Conservation (phyloP, 768 basidiomycete species). For the Trametes maxima region DNA sequence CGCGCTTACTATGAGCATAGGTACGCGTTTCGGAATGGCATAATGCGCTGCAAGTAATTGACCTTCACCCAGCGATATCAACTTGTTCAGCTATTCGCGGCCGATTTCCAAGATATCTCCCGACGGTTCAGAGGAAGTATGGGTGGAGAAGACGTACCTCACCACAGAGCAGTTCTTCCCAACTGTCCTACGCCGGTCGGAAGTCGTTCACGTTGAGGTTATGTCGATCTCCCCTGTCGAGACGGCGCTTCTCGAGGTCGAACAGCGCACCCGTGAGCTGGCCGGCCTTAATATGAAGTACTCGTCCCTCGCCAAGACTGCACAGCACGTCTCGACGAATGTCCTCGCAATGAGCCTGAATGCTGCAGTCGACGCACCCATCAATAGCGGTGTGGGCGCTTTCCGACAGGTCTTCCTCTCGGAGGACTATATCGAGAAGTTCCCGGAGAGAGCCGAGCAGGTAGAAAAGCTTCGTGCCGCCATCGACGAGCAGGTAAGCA, state of each 20-base stretch:
- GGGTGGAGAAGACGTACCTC: slow-evolving; percentile 88
- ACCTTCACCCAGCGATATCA: slow-evolving; percentile 62
- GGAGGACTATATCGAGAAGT: slow-evolving; percentile 61
- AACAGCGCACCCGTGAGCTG: slow-evolving; percentile 78
- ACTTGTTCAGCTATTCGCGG: slow-evolving; percentile 76
- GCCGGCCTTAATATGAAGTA: slow-evolving; percentile 68
- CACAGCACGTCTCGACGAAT: slow-evolving; percentile 74
- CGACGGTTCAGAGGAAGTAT: slow-evolving; percentile 72
- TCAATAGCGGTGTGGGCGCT: slow-evolving; percentile 73
- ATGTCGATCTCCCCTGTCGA: slow-evolving; percentile 86
- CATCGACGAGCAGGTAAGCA: slow-evolving; percentile 79
- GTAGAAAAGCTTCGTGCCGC: slow-evolving; percentile 72
- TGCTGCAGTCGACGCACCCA: slow-evolving; percentile 79
- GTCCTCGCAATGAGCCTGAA: slow-evolving; percentile 87
- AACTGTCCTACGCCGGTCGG: slow-evolving; percentile 87
- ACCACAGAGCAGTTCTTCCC: slow-evolving; percentile 90
- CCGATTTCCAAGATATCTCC: slow-evolving; percentile 63
- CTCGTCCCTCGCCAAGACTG: slow-evolving; percentile 75
- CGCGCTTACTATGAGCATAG: slow-evolving; percentile 88
- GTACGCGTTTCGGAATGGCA: slow-evolving; percentile 37
- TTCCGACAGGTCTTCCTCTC: slow-evolving; percentile 80
- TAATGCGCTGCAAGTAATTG: not conserved
- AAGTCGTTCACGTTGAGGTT: slow-evolving; percentile 70
- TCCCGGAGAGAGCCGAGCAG: slow-evolving; percentile 70
- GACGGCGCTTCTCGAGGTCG: slow-evolving; percentile 79